Percentiles rank a stretch among this genome's conserved stretches.
phyloP scores from a whole-genome alignment of 78 protist species.

The Chrysochromulina tobinii region DNA sequence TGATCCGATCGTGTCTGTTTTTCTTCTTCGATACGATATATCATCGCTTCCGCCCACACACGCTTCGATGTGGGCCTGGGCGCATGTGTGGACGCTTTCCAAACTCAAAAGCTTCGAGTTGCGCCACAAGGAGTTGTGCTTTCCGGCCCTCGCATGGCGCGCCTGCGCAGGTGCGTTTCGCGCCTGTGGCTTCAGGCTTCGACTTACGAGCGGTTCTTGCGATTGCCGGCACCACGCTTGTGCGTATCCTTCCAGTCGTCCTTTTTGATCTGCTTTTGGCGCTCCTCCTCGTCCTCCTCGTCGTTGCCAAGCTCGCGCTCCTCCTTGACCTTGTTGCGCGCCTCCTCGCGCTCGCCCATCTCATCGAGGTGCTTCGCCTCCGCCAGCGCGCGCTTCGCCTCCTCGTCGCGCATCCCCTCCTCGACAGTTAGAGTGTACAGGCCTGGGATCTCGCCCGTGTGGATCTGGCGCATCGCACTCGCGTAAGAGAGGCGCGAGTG shows the following conservation, averaged over 20 bases:
- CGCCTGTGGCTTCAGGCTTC: no score
- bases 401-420: neutral
- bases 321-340: neutral
- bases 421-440: neutral
- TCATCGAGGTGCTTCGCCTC: neutral
- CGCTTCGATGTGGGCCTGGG: no score
- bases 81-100: no score
- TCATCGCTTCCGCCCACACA: no score
- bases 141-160: no score
- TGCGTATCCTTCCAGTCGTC: neutral
- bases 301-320: neutral
- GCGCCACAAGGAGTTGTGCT: no score
- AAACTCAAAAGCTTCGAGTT: no score
- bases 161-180: no score
- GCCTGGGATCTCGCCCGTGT: neutral
- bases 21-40: no score
- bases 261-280: neutral
- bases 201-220: neutral
- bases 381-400: neutral
- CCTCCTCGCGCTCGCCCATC: neutral
- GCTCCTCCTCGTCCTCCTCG: neutral
- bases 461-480: neutral
- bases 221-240: neutral
- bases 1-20: no score
- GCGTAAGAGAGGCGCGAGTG: no score